These are phyloP conservation scores for Cladosporium halotolerans DNA, from an alignment of 2,329 filamentous ascomycete genomes.

Conservation along the genomic window DNA sequence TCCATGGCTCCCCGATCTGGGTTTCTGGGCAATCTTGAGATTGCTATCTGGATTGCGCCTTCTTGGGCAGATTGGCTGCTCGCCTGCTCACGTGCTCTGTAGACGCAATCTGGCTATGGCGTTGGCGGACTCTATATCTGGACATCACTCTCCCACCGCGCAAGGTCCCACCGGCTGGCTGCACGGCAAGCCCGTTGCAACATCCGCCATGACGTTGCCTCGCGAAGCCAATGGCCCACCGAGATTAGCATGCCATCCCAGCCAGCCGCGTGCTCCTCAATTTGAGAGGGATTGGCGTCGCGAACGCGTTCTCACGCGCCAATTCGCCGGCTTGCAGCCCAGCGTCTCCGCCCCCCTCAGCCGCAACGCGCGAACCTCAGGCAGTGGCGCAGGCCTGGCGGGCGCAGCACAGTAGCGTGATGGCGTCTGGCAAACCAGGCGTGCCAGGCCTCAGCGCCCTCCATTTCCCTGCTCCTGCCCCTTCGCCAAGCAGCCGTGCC, in stretches of 20 bases:
- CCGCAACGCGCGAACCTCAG: background rate
- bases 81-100: too few relatives aligned
- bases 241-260: constrained; percentile 9
- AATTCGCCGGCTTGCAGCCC: constrained; percentile 2
- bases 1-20: constrained; percentile 7
- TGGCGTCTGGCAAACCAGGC: too few relatives aligned
- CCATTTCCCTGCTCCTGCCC: too few relatives aligned
- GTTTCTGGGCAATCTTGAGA: background rate
- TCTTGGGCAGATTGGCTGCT: too few relatives aligned
- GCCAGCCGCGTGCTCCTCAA: constrained; percentile 7
- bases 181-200: background rate
- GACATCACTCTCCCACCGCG: too few relatives aligned
- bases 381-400: background rate
- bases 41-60: too few relatives aligned
- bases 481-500: constrained; percentile 6
- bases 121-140: too few relatives aligned
- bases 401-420: too few relatives aligned
- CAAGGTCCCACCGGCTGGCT: too few relatives aligned
- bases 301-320: constrained; percentile 7
- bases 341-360: background rate
- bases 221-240: constrained; percentile 7
- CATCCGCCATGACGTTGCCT: constrained; percentile 7
- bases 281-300: constrained; percentile 4
- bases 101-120: too few relatives aligned
- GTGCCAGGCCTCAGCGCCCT: background rate